Conservation (phyloP, 371 early-diverging fungal species). For the Fennellomyces sp. region DNA sequence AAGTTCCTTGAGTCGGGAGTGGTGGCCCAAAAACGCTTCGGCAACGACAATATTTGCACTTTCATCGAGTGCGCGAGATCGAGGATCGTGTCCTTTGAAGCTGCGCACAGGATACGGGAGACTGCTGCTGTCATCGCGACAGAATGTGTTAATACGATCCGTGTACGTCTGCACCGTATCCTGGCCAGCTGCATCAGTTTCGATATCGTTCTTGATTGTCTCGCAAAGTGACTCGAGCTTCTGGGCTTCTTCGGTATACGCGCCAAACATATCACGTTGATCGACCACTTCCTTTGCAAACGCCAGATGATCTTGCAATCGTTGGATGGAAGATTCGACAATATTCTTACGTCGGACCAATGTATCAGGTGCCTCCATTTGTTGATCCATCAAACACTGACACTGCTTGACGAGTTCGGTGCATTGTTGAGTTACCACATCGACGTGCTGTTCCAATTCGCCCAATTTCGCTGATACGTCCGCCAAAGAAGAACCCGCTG, state of each 20-base stretch:
- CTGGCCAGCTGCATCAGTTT: constrained; percentile 3
- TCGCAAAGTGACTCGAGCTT: constrained; percentile 8
- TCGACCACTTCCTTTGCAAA: constrained; percentile 16
- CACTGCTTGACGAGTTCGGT: neutral
- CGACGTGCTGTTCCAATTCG: neutral
- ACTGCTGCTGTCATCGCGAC: neutral
- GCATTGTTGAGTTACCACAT: neutral
- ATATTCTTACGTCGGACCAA: neutral
- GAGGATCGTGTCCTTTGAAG: constrained; percentile 12
- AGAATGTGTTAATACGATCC: neutral
- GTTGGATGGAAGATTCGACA: neutral
- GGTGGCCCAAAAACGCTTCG: constrained; percentile 34
- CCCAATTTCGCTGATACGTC: neutral
- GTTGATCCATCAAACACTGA: neutral
- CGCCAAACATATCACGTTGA: constrained; percentile 5
- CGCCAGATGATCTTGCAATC: neutral
- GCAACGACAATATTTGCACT: constrained; percentile 23
- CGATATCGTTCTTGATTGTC: neutral
- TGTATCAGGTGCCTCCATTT: neutral
- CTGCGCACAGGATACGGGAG: constrained; percentile 28
- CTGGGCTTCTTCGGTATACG: constrained; percentile 6
- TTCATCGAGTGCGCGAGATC: constrained; percentile 17
- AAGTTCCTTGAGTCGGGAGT: constrained; percentile 26
- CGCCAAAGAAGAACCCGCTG: constrained; percentile 1
- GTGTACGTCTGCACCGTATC: neutral